A percentile compares a stretch with the other conserved stretches of the same genome.
Evolutionary conservation across 2,329 filamentous ascomycete species (phyloP).

Genomic region (Grosmannia clavigera): DNA sequence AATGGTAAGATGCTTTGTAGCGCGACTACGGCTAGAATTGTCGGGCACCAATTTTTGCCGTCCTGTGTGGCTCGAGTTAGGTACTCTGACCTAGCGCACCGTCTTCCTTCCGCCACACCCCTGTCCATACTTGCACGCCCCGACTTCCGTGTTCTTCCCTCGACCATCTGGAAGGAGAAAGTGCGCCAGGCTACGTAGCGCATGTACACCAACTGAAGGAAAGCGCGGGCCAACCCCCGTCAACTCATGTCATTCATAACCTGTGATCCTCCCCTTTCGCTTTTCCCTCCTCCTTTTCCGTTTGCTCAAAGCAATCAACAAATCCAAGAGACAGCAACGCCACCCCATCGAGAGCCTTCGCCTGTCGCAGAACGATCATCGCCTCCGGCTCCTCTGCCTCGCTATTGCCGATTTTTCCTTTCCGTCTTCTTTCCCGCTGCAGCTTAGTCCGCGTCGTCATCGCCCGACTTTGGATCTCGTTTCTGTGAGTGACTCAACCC

Average conservation of each 20-base stretch:
- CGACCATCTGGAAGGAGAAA: background rate
- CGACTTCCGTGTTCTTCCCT: background rate
- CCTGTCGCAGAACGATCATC: slow-evolving; percentile 50
- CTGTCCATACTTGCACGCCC: background rate
- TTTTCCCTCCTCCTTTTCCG: slow-evolving; percentile 20
- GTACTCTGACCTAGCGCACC: background rate
- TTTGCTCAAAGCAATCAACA: slow-evolving; percentile 36
- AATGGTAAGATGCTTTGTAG: background rate
- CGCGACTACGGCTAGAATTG: background rate
- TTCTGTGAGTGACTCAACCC: slow-evolving; percentile 20
- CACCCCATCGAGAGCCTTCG: slow-evolving; percentile 39
- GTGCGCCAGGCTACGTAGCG: background rate
- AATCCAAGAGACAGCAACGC: slow-evolving; percentile 28
- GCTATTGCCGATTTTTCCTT: slow-evolving; percentile 6
- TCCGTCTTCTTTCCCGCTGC: slow-evolving; percentile 14
- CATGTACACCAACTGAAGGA: background rate
- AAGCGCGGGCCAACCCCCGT: slow-evolving; percentile 5
- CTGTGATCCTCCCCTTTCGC: slow-evolving; percentile 16
- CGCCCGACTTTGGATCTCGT: slow-evolving; percentile 19
- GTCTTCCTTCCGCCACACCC: background rate
- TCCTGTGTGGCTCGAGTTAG: background rate
- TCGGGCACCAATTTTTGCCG: background rate
- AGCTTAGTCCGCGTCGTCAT: background rate
- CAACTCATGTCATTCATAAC: slow-evolving; percentile 13
- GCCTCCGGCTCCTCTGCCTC: slow-evolving; percentile 36